phyloP scores from a whole-genome alignment of 495 filamentous ascomycete genomes.

The Aspergillus nidulans region DNA sequence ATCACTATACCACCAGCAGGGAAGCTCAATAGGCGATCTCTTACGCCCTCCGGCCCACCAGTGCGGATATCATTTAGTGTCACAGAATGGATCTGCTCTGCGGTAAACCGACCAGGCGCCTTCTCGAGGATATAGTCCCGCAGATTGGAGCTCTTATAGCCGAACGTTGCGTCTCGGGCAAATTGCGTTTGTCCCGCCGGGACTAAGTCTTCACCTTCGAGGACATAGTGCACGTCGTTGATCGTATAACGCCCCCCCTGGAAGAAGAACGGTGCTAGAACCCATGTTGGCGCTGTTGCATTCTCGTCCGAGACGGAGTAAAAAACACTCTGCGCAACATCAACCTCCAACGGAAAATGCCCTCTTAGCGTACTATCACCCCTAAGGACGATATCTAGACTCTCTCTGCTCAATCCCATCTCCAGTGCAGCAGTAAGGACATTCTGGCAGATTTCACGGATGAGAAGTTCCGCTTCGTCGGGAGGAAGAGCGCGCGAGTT shows the following conservation, averaged over 20 bases:
- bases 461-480: slow-evolving; percentile 34
- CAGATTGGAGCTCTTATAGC: slow-evolving; percentile 47
- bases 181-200: slow-evolving; percentile 48
- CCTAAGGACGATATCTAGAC: slow-evolving; percentile 47
- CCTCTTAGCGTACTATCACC: slow-evolving; percentile 52
- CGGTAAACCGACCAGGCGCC: slow-evolving; percentile 31
- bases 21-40: slow-evolving; percentile 31
- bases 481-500: slow-evolving; percentile 51
- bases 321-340: slow-evolving; percentile 44
- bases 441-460: slow-evolving; percentile 44
- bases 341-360: slow-evolving; percentile 49
- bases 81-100: slow-evolving; percentile 35
- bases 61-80: slow-evolving; percentile 42
- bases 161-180: slow-evolving; percentile 49
- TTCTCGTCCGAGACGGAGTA: slow-evolving; percentile 26
- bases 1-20: slow-evolving; percentile 35
- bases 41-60: slow-evolving; percentile 35
- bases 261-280: slow-evolving; percentile 51
- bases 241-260: slow-evolving; percentile 51
- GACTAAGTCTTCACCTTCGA: slow-evolving; percentile 40
- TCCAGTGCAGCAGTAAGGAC: slow-evolving; percentile 34
- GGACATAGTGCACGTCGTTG: slow-evolving; percentile 51
- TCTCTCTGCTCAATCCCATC: slow-evolving; percentile 23
- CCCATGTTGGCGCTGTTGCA: slow-evolving; percentile 24
- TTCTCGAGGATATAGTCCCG: slow-evolving; percentile 51